Percentiles rank a stretch among this genome's conserved stretches.
Conservation (phyloP, 805 yeast species). For the Starmerella ratchasimensis region DNA sequence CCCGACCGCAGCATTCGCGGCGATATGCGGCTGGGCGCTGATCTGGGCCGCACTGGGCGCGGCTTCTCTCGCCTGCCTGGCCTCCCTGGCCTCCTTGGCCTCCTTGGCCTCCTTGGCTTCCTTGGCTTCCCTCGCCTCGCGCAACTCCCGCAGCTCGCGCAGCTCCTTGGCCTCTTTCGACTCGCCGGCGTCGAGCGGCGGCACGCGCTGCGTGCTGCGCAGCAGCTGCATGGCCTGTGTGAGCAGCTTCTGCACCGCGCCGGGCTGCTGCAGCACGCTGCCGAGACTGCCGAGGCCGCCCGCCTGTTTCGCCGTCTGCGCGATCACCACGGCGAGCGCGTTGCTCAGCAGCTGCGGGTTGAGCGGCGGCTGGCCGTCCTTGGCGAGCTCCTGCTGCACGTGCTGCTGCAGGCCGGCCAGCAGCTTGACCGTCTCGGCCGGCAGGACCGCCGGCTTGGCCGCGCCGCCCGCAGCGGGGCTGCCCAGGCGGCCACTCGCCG, state of each 20-base stretch:
- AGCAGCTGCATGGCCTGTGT: conserved; percentile 16
- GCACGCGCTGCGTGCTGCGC: conserved; percentile 17
- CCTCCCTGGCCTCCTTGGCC: too few species aligned
- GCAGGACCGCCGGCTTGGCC: conserved; percentile 23
- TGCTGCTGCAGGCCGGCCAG: conserved; percentile 77
- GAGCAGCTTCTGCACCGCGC: conserved; percentile 15
- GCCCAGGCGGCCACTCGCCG: neutral
- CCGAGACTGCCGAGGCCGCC: conserved; percentile 22
- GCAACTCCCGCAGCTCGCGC: too few species aligned
- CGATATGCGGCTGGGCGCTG: neutral
- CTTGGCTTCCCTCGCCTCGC: too few species aligned
- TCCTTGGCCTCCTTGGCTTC: too few species aligned
- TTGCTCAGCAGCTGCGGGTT: conserved; percentile 77
- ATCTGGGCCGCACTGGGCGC: neutral
- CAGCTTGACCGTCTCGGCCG: conserved; percentile 56
- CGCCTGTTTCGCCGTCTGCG: conserved; percentile 70
- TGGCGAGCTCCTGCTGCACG: conserved; percentile 63
- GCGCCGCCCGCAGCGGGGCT: neutral
- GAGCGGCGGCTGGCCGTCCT: conserved; percentile 51
- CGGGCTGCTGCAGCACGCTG: conserved; percentile 17
- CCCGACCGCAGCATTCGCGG: conserved; percentile 8
- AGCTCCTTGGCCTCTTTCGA: too few species aligned
- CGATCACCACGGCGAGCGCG: conserved; percentile 85
- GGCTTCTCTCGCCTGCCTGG: too few species aligned
- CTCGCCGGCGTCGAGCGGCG: conserved; percentile 11